phyloP scores from a whole-genome alignment of 2,329 filamentous ascomycete genomes.

The Pseudopyricularia javanii region DNA sequence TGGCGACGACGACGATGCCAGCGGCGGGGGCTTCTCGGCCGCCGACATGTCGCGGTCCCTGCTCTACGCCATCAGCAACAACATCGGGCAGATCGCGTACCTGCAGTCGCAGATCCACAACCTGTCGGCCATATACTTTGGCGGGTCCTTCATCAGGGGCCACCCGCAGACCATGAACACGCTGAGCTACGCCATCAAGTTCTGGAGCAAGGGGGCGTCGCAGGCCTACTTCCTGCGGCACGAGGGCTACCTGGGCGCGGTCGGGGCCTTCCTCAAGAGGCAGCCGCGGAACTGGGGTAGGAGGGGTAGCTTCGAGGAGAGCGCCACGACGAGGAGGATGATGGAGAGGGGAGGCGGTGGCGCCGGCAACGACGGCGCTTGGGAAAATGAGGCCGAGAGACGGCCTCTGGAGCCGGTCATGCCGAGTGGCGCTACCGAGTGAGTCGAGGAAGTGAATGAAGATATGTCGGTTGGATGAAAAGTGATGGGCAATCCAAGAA shows the following conservation, averaged over 20 bases:
- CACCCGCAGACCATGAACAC: constrained; percentile 98
- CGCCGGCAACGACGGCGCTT: background rate
- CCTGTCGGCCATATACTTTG: constrained; percentile 90
- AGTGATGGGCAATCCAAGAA: too few species aligned
- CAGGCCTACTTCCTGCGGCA: constrained; percentile 94
- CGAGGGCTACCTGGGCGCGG: constrained; percentile 87
- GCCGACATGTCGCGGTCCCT: constrained; percentile 85
- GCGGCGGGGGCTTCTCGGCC: constrained; percentile 48
- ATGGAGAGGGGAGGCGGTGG: constrained; percentile 1
- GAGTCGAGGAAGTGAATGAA: too few species aligned
- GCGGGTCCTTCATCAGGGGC: constrained; percentile 89
- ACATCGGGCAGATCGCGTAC: constrained; percentile 95
- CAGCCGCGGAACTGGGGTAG: constrained; percentile 88
- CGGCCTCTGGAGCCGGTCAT: background rate
- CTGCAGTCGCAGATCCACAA: constrained; percentile 93
- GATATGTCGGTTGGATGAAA: too few species aligned
- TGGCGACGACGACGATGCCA: constrained; percentile 11
- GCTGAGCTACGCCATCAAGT: constrained; percentile 89
- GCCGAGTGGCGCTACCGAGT: background rate
- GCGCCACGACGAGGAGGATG: constrained; percentile 6
- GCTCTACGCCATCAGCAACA: constrained; percentile 92
- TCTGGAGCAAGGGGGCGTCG: constrained; percentile 86
- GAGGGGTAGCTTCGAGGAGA: constrained; percentile 59
- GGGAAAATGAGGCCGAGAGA: background rate
- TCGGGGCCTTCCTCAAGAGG: constrained; percentile 85